Percentiles rank a stretch among this genome's conserved stretches.
Evolutionary conservation across 192 early-diverging fungal genomes (phyloP).

Genomic region (Backusella tuberculispora): DNA sequence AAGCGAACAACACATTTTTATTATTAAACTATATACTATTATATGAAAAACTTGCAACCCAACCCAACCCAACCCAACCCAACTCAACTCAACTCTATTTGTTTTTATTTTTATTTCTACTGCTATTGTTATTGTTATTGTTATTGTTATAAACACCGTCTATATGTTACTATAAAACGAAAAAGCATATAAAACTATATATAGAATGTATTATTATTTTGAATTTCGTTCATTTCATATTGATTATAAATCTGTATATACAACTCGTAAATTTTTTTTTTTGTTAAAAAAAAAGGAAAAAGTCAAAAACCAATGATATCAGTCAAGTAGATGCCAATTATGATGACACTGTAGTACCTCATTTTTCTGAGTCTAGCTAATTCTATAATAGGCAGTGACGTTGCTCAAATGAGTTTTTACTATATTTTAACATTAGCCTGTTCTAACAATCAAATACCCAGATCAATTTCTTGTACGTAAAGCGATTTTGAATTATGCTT

Average conservation of each 20-base stretch:
- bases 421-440: neutral
- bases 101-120: too few species aligned
- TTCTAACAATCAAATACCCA: neutral
- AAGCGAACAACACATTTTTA: too few species aligned
- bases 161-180: neutral
- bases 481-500: too few species aligned
- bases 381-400: neutral
- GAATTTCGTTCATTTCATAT: neutral
- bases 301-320: neutral
- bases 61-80: too few species aligned
- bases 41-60: too few species aligned
- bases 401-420: constrained; percentile 7
- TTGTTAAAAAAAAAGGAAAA: neutral
- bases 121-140: too few species aligned
- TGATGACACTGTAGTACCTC: neutral
- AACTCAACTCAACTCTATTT: too few species aligned
- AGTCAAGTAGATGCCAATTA: neutral
- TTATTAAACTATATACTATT: too few species aligned
- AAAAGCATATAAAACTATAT: neutral
- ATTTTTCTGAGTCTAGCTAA: neutral
- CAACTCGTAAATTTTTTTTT: neutral
- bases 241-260: neutral
- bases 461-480: neutral
- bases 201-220: neutral
- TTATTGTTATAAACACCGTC: too few species aligned